Conservation (phyloP, 176 grass and related monocot genomes). For the Hyparrhenia diplandra region DNA sequence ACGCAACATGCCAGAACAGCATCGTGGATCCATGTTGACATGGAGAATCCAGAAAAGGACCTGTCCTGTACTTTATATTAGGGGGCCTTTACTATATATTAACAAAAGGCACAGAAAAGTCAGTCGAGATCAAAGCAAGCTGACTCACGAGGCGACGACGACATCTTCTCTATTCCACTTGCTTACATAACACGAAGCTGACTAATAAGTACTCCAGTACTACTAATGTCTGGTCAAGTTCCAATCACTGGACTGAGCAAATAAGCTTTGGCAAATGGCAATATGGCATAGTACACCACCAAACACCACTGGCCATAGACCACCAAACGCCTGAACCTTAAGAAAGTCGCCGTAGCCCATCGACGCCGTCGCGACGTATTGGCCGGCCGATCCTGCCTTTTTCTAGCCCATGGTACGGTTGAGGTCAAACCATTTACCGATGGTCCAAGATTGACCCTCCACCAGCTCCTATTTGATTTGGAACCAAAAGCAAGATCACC, state of each 20-base stretch:
- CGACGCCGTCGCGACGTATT: background rate
- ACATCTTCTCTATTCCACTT: background rate
- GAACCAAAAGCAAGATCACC: no score
- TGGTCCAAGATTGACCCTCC: background rate
- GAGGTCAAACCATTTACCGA: background rate
- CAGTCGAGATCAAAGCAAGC: background rate
- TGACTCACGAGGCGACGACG: background rate
- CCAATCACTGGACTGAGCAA: background rate
- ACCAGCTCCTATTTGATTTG: background rate
- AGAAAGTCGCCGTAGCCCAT: background rate
- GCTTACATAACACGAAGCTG: background rate
- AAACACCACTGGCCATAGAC: background rate
- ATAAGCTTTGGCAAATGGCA: background rate
- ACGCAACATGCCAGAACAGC: background rate
- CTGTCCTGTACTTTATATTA: background rate
- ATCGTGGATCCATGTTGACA: background rate
- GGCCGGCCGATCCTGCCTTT: background rate
- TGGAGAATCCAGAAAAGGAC: background rate
- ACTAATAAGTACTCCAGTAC: background rate
- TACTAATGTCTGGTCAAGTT: conserved; percentile 1
- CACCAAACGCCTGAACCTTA: background rate
- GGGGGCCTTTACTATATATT: no score
- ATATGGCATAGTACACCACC: background rate
- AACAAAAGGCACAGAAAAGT: background rate
- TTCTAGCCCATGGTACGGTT: background rate